These are phyloP conservation scores for Phlyctochytrium arcticum DNA, from an alignment of 192 early-diverging fungal species.

Conservation along the genomic window DNA sequence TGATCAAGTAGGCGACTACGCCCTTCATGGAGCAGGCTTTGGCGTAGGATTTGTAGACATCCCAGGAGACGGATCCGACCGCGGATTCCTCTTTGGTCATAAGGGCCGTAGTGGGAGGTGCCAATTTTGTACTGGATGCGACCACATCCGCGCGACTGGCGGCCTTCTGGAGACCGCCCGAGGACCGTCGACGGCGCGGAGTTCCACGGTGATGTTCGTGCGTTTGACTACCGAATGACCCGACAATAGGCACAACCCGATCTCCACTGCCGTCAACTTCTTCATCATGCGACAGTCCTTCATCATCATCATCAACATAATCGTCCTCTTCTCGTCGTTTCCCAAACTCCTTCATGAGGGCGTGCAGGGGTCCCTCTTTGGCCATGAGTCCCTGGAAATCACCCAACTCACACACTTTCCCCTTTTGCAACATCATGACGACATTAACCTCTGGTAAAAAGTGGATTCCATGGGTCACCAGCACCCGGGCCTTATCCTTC, in stretches of 20 bases:
- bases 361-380: conserved; percentile 54
- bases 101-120: conserved; percentile 26
- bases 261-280: conserved; percentile 3
- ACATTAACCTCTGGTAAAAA: conserved; percentile 64
- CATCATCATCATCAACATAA: conserved; percentile 3
- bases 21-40: conserved; percentile 64
- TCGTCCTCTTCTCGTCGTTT: conserved; percentile 38
- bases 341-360: conserved; percentile 72
- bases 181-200: neutral
- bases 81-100: conserved; percentile 79
- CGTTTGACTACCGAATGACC: conserved; percentile 1
- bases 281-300: too few relatives aligned
- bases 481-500: conserved; percentile 68
- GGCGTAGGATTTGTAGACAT: conserved; percentile 79
- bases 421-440: conserved; percentile 72
- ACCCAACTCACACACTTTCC: conserved; percentile 66
- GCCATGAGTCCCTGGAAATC: conserved; percentile 63
- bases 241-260: neutral
- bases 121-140: neutral
- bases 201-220: too few relatives aligned
- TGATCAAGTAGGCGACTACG: conserved; percentile 55
- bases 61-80: conserved; percentile 74
- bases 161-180: neutral
- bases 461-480: conserved; percentile 69
- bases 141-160: neutral